A percentile compares a stretch with the other conserved stretches of the same genome.
These are phyloP conservation scores for Pterocarpus santalinus DNA, from an alignment of 306 rosid genomes.

Conservation along the genomic window DNA sequence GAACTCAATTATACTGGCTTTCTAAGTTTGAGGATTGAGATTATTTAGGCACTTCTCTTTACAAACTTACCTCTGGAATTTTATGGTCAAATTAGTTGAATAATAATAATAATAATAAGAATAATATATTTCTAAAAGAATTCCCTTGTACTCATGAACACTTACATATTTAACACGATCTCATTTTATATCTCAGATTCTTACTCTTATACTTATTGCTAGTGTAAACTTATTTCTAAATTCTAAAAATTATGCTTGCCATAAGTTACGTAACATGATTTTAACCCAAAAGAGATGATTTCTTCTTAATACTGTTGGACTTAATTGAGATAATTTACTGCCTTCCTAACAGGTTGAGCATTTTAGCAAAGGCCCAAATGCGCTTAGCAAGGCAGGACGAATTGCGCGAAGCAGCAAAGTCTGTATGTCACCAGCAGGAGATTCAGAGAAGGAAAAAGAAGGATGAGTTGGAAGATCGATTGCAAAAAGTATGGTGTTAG, in stretches of 20 bases:
- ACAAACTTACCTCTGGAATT: no score
- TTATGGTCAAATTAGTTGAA: no score
- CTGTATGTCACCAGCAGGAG: constrained; percentile 89
- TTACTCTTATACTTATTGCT: neutral
- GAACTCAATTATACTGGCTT: no score
- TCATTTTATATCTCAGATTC: neutral
- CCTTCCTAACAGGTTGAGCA: constrained; percentile 70
- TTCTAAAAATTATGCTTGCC: neutral
- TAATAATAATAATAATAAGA: no score
- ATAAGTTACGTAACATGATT: neutral
- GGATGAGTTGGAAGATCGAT: constrained; percentile 86
- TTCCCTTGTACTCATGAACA: neutral
- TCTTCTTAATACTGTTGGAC: constrained; percentile 1
- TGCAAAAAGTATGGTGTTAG: constrained; percentile 75
- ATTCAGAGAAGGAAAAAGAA: constrained; percentile 80
- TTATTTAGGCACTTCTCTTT: no score
- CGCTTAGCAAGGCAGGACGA: constrained; percentile 86
- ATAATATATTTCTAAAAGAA: neutral
- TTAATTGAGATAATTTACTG: constrained; percentile 38
- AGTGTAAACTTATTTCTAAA: neutral
- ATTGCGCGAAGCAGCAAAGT: constrained; percentile 89
- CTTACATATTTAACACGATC: neutral
- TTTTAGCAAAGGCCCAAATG: constrained; percentile 80
- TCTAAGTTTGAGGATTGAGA: no score
- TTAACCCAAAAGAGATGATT: neutral